phyloP scores from a whole-genome alignment of 768 basidiomycete genomes.

The Hygrocybe punicea region DNA sequence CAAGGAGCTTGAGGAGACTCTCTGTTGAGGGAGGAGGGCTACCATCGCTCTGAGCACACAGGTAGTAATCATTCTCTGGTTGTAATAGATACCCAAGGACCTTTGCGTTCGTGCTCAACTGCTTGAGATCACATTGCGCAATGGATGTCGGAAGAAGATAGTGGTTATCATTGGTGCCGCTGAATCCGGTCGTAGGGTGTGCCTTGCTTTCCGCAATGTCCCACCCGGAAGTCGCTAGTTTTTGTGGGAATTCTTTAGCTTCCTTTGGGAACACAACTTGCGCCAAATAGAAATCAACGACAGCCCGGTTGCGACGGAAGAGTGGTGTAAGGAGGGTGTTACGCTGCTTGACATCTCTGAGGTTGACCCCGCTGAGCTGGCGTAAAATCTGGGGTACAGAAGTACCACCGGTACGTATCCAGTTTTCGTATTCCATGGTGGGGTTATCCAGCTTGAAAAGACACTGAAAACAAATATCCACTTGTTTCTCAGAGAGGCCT shows the following conservation, averaged over 20 bases:
- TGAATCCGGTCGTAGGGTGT: conserved; percentile 47
- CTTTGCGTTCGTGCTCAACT: conserved; percentile 48
- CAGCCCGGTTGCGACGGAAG: conserved; percentile 36
- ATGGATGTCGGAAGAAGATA: conserved; percentile 39
- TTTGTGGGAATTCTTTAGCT: conserved; percentile 46
- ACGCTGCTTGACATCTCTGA: conserved; percentile 36
- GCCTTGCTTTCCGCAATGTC: conserved; percentile 44
- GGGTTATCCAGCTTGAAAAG: conserved; percentile 43
- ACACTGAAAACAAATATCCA: conserved; percentile 36
- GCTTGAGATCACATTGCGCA: conserved; percentile 37
- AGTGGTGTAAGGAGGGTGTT: conserved; percentile 27
- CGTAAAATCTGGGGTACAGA: conserved; percentile 32
- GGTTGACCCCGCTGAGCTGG: conserved; percentile 41
- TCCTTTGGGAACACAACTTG: conserved; percentile 49
- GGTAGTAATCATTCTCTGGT: conserved; percentile 41
- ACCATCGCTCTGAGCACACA: conserved; percentile 21
- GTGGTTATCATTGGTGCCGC: conserved; percentile 52
- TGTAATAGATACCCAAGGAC: conserved; percentile 39
- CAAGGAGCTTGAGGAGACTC: conserved; percentile 32
- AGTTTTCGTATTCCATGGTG: conserved; percentile 38
- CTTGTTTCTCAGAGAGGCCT: conserved; percentile 40
- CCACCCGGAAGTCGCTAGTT: conserved; percentile 51
- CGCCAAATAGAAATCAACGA: conserved; percentile 47
- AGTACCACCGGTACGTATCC: conserved; percentile 27
- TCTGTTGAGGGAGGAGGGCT: conserved; percentile 19